Evolutionary conservation across 768 basidiomycete species (phyloP).

Genomic region (Macrolepiota albuminosa): DNA sequence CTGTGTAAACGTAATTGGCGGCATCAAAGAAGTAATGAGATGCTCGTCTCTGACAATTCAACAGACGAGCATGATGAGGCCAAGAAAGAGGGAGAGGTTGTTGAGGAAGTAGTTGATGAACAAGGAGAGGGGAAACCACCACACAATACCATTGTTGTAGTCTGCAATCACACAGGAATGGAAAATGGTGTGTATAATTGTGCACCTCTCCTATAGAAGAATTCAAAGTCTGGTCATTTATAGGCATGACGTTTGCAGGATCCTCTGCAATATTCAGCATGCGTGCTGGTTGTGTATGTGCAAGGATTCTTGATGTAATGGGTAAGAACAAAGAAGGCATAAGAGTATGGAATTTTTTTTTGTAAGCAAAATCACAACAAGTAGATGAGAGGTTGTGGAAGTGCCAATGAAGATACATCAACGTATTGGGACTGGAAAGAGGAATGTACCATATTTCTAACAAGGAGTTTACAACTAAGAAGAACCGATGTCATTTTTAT

Average conservation of each 20-base stretch:
- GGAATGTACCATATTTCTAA: not conserved
- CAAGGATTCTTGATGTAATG: conserved; percentile 56
- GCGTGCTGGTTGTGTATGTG: conserved; percentile 41
- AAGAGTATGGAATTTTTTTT: conserved; percentile 42
- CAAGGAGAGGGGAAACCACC: conserved; percentile 9
- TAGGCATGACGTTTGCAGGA: conserved; percentile 74
- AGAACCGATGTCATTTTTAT: no score
- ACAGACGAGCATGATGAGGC: conserved; percentile 8
- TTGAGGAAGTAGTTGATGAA: conserved; percentile 9
- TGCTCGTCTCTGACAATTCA: conserved; percentile 8
- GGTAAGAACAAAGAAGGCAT: conserved; percentile 55
- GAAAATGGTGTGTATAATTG: conserved; percentile 65
- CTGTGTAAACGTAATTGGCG: conserved; percentile 41
- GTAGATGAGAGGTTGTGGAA: not conserved
- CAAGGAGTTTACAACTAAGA: not conserved
- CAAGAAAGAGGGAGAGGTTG: conserved; percentile 2
- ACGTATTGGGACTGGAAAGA: not conserved
- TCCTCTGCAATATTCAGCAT: conserved; percentile 65
- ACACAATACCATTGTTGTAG: conserved; percentile 59
- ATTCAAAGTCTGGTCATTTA: not conserved
- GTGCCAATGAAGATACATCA: not conserved
- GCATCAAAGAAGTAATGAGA: conserved; percentile 17
- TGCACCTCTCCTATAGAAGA: not conserved
- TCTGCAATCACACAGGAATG: conserved; percentile 73
- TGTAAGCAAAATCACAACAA: conserved; percentile 7